Base-by-base conservation (phyloP, 345 rosid genomes). In the Salix arbutifolia region DNA sequence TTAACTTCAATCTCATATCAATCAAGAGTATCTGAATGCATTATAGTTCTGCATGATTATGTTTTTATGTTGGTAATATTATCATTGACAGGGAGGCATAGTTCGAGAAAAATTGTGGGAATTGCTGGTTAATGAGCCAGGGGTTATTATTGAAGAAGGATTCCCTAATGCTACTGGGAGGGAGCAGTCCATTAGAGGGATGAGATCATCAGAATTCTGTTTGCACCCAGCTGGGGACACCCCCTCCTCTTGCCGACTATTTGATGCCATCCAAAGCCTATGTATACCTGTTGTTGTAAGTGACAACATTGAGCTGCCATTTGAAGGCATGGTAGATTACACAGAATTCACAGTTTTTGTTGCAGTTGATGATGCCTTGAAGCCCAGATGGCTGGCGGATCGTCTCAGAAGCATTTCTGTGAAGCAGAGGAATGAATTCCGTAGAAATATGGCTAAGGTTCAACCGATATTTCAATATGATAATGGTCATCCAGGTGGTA, bases 171-270 rank as follows among this genome's bases (percentile, higher is more conserved):
- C 94, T 69, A 96, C 97, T 0, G 99, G 97, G n/a, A 89, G 86
- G 62, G 95, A 91, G 83, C 92, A 91, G 75, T 93, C 99, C 13
- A 92, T 93, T 26, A 84, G 76, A 84, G 97, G 98, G 76, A 96
- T 93, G 98, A 89, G 97, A 78, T 84, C 89, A 33, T 92, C 97
- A 17, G 95, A 93, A 72, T 96, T 93, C 85, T 96, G 99, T 79
- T 86, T 96, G 82, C 99, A 96, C 81, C 99, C 98, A 7, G 97
- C 97, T 0, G 99, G 99, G 67, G 99, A 93, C 74, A 93, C 99
- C 23, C 97, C 99, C 25, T 93, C 98, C 68, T 96, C 97, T 73
- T 96, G 99, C 79, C 88, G 97, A 65, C 94, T 96, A 72, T 96
- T 96, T 50, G 97, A 96, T 82, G 99, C 99, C 82, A 85, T 96